Conservation (phyloP, 495 filamentous ascomycete species). For the Aspergillus sparsus region DNA sequence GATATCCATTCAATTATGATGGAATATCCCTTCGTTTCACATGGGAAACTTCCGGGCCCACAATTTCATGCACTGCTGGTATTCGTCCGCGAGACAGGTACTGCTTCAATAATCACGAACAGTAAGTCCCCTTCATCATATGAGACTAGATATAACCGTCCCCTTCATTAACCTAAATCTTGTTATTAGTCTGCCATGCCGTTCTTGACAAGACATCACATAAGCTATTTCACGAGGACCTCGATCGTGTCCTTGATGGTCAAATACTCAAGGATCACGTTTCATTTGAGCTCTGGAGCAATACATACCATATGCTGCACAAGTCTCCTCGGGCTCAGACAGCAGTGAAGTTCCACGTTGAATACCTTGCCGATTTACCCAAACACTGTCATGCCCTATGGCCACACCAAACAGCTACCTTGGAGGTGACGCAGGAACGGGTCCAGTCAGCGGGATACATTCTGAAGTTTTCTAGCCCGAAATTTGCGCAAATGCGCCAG, state of each 20-base stretch:
- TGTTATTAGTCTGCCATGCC: not conserved
- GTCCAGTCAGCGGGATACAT: not conserved
- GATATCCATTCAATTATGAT: not conserved
- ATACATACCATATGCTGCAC: constrained; percentile 4
- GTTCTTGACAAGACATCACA: not conserved
- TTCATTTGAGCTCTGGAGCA: constrained; percentile 4
- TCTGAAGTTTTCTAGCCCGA: constrained; percentile 10
- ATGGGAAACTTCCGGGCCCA: not conserved
- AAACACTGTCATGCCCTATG: constrained; percentile 13
- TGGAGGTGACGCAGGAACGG: constrained; percentile 2
- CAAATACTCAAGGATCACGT: constrained; percentile 1
- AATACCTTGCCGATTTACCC: constrained; percentile 6
- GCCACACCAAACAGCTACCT: constrained; percentile 3
- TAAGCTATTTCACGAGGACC: constrained; percentile 2
- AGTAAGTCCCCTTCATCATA: too few relatives aligned
- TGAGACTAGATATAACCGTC: too few relatives aligned
- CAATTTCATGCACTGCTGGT: not conserved
- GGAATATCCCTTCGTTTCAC: constrained; percentile 1
- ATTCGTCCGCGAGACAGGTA: not conserved
- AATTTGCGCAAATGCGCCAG: not conserved
- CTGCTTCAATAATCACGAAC: constrained; percentile 11
- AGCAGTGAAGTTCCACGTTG: not conserved
- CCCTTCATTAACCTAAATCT: too few relatives aligned
- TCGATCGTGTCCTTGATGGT: constrained; percentile 6
- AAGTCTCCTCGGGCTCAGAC: constrained; percentile 2